Evolutionary conservation across 495 filamentous ascomycete species (phyloP).

Genomic region (Pseudotulostoma volvatum): DNA sequence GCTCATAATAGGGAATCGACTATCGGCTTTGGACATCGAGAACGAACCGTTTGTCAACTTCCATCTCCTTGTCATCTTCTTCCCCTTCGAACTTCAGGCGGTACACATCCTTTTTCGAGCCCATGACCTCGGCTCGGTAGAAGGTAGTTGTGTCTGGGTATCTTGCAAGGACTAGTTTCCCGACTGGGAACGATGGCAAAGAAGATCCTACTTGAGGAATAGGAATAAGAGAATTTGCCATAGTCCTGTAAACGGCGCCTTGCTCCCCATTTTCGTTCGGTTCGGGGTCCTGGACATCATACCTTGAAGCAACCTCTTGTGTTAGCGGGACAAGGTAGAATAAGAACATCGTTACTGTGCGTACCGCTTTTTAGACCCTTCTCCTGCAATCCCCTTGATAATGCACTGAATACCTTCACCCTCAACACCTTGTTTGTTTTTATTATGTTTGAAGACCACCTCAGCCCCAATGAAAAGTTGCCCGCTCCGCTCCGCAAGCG

Average conservation of each 20-base stretch:
- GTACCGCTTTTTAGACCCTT: constrained; percentile 66
- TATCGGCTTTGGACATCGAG: constrained; percentile 67
- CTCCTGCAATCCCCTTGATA: constrained; percentile 67
- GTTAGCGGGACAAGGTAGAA: neutral
- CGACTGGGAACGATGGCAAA: constrained; percentile 55
- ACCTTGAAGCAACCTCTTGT: constrained; percentile 18
- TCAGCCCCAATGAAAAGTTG: constrained; percentile 55
- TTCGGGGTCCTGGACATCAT: constrained; percentile 89
- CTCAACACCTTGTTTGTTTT: constrained; percentile 48
- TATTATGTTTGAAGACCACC: constrained; percentile 69
- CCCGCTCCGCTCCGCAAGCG: constrained; percentile 32
- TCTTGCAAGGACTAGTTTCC: constrained; percentile 64
- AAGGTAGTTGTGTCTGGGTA: constrained; percentile 94
- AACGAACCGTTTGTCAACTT: constrained; percentile 65
- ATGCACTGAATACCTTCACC: constrained; percentile 73
- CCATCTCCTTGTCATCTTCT: constrained; percentile 65
- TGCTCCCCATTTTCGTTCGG: constrained; percentile 63
- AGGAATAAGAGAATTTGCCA: constrained; percentile 64
- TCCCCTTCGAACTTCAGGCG: constrained; percentile 73
- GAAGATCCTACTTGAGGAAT: constrained; percentile 47
- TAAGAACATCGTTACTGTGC: constrained; percentile 1
- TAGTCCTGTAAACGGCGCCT: constrained; percentile 58
- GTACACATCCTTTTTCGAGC: constrained; percentile 43
- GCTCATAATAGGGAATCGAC: too few species aligned
- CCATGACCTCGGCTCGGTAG: constrained; percentile 88